Evolutionary conservation across 169 alveolate genomes (phyloP), one percentile per base, ranked within the genome.

Genomic region (Plasmodium relictum): DNA sequence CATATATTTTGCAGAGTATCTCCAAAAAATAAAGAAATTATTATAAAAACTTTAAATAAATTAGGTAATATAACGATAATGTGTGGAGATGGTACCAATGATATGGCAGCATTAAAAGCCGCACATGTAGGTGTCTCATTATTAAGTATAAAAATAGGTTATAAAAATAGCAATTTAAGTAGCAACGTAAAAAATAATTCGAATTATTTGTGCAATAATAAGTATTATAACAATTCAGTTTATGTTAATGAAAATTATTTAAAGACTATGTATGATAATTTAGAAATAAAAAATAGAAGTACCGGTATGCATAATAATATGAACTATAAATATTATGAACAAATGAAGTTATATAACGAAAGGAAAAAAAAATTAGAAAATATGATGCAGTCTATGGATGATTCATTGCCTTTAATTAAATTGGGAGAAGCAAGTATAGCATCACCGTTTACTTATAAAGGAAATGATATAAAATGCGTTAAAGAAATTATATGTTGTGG

Each of bases 71-170:
- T 93, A 42, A 96, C 97, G 16, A 92, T 97, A 31, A 98, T 98
- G 99, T 97, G 99, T 92, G 99, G 99, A 9, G 99, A 99, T 94
- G 99, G 99, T 1, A 98, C 99, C 18, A 99, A 99, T 88, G 99
- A 99, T 92, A 99, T 98, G 62, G 99, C 99, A n/a, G 99, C 99
- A 1, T 94, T 99, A 66, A 99, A 98, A 88, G 97, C 97, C 52
- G 99, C 99, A 7, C 97, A 97, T 74, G 98, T 98, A 10, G 99
- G 99, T 44, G 95, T 99, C 6, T 99, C 99, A 20, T 92, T 99
- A 50, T 92, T 98, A 61, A 96, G 96, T 89, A 95, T 74, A 80
- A 93, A 91, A 78, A 56, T 91, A 58, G 73, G 89, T 50, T 78
- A 96, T 83, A 88, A 92, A 63, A 78, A 69, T 50, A 76, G 76